Evolutionary conservation across 2,329 filamentous ascomycete genomes (phyloP).

Genomic region (Fusarium sp.): DNA sequence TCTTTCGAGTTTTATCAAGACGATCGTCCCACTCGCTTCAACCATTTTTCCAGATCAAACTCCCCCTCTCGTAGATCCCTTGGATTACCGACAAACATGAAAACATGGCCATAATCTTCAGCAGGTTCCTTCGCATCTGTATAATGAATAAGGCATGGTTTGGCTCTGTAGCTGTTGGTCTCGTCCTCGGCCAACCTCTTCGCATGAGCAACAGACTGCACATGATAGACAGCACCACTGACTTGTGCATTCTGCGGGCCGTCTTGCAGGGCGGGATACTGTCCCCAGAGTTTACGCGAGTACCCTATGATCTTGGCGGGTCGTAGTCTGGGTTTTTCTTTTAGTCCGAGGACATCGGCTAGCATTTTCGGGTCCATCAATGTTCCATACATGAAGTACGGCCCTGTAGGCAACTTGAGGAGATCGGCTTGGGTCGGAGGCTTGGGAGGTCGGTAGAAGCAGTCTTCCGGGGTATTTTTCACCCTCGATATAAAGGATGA

Average conservation of each 20-base stretch:
- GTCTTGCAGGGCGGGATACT: neutral
- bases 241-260: neutral
- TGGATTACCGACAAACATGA: neutral
- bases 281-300: neutral
- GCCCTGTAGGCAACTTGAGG: no score
- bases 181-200: slow-evolving; percentile 3
- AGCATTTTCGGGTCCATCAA: slow-evolving; percentile 1
- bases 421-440: no score
- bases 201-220: neutral
- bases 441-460: no score
- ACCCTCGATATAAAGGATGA: neutral
- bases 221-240: neutral
- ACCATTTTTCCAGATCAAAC: neutral
- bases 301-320: neutral
- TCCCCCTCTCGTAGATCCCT: neutral
- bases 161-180: neutral
- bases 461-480: neutral
- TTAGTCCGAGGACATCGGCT: neutral
- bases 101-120: neutral
- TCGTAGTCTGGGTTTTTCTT: neutral
- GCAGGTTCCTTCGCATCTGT: neutral
- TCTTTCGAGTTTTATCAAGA: neutral
- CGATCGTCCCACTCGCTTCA: neutral
- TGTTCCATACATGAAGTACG: neutral
- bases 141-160: neutral